phyloP scores from a whole-genome alignment of 257 asterid species.

The Nicotiana tomentosiformis region DNA sequence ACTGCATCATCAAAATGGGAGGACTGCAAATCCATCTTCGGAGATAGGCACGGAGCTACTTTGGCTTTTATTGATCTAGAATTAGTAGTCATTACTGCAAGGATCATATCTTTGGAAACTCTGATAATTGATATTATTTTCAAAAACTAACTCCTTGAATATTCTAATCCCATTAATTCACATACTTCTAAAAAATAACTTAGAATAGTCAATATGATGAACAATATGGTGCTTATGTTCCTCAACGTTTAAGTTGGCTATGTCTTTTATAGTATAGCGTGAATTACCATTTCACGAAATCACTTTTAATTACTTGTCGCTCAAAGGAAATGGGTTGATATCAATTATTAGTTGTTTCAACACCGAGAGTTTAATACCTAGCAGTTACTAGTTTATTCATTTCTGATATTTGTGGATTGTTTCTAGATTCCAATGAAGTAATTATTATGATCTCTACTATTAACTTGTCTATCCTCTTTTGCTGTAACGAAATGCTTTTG shows the following conservation, averaged over 20 bases:
- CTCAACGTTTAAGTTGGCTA: not conserved
- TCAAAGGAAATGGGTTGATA: not conserved
- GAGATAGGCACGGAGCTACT: conserved; percentile 53
- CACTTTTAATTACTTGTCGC: not conserved
- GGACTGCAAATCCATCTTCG: conserved; percentile 58
- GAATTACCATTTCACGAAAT: not conserved
- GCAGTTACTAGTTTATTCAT: not conserved
- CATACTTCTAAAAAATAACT: not conserved
- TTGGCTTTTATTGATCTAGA: not conserved
- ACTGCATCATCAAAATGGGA: conserved; percentile 78
- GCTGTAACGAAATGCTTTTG: not conserved
- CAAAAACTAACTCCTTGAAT: not conserved
- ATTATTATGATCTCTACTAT: not conserved
- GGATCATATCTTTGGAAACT: not conserved
- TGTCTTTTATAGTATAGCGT: not conserved
- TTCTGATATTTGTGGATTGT: not conserved
- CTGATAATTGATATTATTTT: not conserved
- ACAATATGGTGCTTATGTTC: not conserved
- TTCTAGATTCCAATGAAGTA: not conserved
- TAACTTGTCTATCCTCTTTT: not conserved
- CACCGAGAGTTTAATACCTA: not conserved
- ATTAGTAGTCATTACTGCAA: not conserved
- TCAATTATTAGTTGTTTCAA: not conserved
- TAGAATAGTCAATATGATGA: not conserved
- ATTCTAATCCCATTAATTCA: not conserved